These are phyloP conservation scores for Sporothrix dimorphospora DNA, from an alignment of 2,329 filamentous ascomycete genomes.

Conservation along the genomic window DNA sequence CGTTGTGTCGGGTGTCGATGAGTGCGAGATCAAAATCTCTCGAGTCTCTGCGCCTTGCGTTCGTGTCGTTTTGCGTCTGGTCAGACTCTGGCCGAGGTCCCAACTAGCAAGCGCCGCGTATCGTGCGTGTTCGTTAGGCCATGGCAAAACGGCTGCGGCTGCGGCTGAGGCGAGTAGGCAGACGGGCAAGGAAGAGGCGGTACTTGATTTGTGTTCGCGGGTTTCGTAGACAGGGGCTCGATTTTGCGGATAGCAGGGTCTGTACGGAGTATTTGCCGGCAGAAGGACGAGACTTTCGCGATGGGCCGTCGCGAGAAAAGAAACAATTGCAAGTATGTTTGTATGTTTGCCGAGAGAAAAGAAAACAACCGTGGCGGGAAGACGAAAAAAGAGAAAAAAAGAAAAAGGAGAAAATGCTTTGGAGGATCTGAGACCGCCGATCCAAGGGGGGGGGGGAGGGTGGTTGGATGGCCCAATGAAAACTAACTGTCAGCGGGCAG, in stretches of 20 bases:
- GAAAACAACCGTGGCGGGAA: neutral
- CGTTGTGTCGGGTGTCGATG: neutral
- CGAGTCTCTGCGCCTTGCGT: neutral
- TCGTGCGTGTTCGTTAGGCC: constrained; percentile 21
- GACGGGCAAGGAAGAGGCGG: neutral
- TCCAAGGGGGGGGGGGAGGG: constrained; percentile 25
- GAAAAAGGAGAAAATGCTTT: constrained; percentile 15
- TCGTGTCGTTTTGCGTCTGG: neutral
- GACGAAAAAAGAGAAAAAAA: constrained; percentile 21
- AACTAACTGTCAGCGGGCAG: neutral
- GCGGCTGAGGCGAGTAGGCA: neutral
- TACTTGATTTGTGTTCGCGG: neutral
- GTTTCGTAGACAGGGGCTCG: constrained; percentile 11
- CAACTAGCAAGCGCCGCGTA: constrained; percentile 24
- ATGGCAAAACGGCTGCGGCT: constrained; percentile 19
- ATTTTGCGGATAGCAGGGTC: constrained; percentile 11
- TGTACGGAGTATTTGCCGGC: neutral
- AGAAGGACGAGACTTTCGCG: neutral
- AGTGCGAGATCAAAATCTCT: neutral
- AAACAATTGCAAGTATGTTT: neutral
- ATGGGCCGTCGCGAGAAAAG: constrained; percentile 10
- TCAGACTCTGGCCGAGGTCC: neutral
- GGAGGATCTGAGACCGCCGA: constrained; percentile 29
- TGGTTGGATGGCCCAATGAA: constrained; percentile 8
- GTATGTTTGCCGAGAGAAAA: constrained; percentile 10